Base-by-base conservation (phyloP, 2,329 filamentous ascomycete genomes). In the Nannizziopsis arthrosporioides region DNA sequence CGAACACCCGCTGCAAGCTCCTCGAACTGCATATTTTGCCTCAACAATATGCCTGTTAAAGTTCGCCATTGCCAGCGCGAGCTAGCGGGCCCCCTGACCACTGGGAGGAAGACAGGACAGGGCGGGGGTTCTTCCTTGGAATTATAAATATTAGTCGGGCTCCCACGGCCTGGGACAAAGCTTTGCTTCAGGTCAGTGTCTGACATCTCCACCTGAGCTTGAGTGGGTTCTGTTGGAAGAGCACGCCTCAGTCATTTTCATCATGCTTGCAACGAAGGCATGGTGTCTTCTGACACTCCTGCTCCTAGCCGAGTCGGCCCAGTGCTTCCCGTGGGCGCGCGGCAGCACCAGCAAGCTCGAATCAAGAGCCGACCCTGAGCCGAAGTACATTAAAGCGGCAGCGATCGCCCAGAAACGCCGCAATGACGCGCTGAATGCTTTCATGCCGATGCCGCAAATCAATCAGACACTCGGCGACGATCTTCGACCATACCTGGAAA, bases 341-440 rank as follows among this genome's bases (percentile, higher is more conserved):
- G 18, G 22, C 22, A 10, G 22, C 27, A 12, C n/a, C 12, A 42
- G 9, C 41, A 32, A 31, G 4, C 18, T 42, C 34, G 39, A 48
- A 9, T 5, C n/a, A n/a, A 30, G 34, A 14, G 9, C 14, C 6
- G n/a, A 36, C 10, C n/a, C 37, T 11, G 46, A 38, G 35, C 39
- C 47, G 14, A 30, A 17, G 3, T 42, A 45, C 36, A 40, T 30
- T 12, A 31, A 19, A 18, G 48, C 35, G 14, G 61, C 64, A 15
- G 59, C 56, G 10, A 60, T 62, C 42, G 63, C 65, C 39, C 61
- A 59, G 36, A 63, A 63, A 47, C 55, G 62, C 18, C 54, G 62
- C 50, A 55, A 59, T 51, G 56, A 55, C 44, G 55, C 59, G 5
- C 55, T 63, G 6, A 57, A 61, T 10, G 44, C 49, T 11, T 51